Percentiles rank a stretch among this genome's conserved stretches.
Conservation (phyloP, 768 basidiomycete genomes). For the Lactarius pseudohatsudake region DNA sequence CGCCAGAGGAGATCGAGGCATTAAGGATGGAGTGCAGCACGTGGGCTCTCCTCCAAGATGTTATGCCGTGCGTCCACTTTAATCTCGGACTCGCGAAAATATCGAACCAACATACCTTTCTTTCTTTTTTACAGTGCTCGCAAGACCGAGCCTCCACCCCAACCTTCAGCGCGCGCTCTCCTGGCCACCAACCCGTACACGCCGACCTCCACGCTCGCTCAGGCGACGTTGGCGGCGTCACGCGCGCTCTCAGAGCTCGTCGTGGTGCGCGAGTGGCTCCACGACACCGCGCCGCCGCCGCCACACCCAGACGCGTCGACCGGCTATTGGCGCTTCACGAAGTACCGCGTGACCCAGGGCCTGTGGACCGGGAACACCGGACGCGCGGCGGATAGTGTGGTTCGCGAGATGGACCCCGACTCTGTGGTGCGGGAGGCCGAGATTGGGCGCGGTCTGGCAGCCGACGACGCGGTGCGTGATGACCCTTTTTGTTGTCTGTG, state of each 20-base stretch:
- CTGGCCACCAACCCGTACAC: conserved; percentile 78
- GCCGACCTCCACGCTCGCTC: conserved; percentile 71
- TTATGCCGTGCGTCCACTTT: conserved; percentile 63
- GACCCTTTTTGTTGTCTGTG: neutral
- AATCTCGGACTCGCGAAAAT: neutral
- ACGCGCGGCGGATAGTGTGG: conserved; percentile 20
- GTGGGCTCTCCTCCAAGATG: conserved; percentile 76
- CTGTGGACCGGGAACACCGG: conserved; percentile 41
- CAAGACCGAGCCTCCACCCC: conserved; percentile 54
- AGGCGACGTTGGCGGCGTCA: conserved; percentile 67
- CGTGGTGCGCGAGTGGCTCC: conserved; percentile 86
- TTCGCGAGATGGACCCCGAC: conserved; percentile 52
- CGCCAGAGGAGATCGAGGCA: conserved; percentile 57
- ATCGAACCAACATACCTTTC: neutral
- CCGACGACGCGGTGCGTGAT: conserved; percentile 71
- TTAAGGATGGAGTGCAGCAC: conserved; percentile 76
- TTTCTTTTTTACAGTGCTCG: conserved; percentile 50
- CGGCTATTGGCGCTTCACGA: conserved; percentile 27
- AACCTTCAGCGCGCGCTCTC: conserved; percentile 53
- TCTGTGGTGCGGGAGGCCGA: conserved; percentile 40
- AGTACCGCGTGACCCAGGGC: conserved; percentile 12
- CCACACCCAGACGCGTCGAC: conserved; percentile 25
- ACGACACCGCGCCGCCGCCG: conserved; percentile 55
- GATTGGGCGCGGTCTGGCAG: conserved; percentile 48
- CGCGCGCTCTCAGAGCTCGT: conserved; percentile 72